Evolutionary conservation across 2,329 filamentous ascomycete species (phyloP).

Genomic region (Exophiala mesophila): DNA sequence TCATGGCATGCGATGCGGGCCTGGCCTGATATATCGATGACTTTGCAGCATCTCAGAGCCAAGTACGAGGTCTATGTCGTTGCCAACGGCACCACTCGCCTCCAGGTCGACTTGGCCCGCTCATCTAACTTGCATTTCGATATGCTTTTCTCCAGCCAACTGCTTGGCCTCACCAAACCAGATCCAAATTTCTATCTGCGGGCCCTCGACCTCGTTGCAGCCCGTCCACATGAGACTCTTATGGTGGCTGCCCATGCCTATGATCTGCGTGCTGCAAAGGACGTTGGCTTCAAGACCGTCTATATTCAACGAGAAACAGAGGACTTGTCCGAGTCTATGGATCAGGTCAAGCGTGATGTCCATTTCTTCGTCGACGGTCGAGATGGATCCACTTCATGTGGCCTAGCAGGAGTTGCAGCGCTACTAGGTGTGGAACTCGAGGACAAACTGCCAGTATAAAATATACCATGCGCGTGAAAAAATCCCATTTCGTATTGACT

Average conservation of each 20-base stretch:
- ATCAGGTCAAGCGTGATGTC: constrained; percentile 37
- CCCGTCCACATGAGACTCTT: constrained; percentile 45
- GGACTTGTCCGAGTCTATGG: constrained; percentile 47
- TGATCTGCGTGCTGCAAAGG: constrained; percentile 47
- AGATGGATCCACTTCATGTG: too few species aligned
- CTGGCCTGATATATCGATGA: constrained; percentile 48
- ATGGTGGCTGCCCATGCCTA: constrained; percentile 54
- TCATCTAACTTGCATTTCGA: constrained; percentile 48
- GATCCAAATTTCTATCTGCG: constrained; percentile 44
- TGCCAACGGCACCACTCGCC: constrained; percentile 52
- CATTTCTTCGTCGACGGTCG: constrained; percentile 34
- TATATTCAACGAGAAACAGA: constrained; percentile 53
- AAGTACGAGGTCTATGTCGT: constrained; percentile 46
- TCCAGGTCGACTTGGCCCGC: constrained; percentile 49
- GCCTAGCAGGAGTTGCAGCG: too few species aligned
- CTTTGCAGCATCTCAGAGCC: constrained; percentile 38
- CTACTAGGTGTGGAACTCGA: too few species aligned
- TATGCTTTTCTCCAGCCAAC: constrained; percentile 50
- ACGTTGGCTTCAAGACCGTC: constrained; percentile 47
- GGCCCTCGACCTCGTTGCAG: constrained; percentile 42
- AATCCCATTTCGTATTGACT: too few species aligned
- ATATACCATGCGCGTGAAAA: too few species aligned
- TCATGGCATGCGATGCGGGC: constrained; percentile 49
- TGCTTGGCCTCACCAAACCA: constrained; percentile 49
- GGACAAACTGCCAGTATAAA: too few species aligned